These are phyloP conservation scores for Lichtheimia hyalospora DNA, from an alignment of 371 early-diverging fungal genomes.

Conservation along the genomic window DNA sequence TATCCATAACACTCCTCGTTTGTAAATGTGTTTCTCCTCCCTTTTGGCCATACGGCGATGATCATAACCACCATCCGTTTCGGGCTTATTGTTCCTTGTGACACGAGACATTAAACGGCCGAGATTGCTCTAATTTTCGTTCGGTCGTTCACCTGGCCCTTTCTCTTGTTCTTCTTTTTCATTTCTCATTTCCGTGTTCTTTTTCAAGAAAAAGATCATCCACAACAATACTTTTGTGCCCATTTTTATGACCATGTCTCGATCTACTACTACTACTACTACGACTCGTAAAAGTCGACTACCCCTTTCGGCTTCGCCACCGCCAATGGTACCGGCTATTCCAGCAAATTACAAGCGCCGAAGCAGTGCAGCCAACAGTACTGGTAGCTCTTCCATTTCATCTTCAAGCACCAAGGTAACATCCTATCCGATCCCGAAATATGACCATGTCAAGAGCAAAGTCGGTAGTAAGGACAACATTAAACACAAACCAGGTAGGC, in stretches of 20 bases:
- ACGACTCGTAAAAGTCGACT: neutral
- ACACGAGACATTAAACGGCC: neutral
- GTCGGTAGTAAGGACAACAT: slow-evolving; percentile 23
- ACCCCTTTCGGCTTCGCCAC: neutral
- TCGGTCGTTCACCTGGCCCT: neutral
- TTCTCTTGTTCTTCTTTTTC: neutral
- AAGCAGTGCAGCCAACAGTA: neutral
- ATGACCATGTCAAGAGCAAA: slow-evolving; percentile 14
- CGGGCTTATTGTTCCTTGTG: slow-evolving; percentile 4
- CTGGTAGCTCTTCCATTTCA: neutral
- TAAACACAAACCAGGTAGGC: slow-evolving; percentile 13
- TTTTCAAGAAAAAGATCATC: neutral
- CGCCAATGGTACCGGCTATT: neutral
- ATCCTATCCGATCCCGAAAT: slow-evolving; percentile 7
- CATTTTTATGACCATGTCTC: neutral
- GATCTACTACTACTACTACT: neutral
- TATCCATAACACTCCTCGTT: no score
- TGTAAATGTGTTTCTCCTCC: no score
- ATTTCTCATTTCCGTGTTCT: neutral
- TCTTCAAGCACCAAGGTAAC: slow-evolving; percentile 1
- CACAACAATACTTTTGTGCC: neutral
- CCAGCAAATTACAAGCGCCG: slow-evolving; percentile 3
- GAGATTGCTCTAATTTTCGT: neutral
- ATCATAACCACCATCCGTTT: neutral
- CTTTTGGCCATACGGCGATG: no score